phyloP scores from a whole-genome alignment of 2,329 filamentous ascomycete species.

The Rachicladosporium sp. region DNA sequence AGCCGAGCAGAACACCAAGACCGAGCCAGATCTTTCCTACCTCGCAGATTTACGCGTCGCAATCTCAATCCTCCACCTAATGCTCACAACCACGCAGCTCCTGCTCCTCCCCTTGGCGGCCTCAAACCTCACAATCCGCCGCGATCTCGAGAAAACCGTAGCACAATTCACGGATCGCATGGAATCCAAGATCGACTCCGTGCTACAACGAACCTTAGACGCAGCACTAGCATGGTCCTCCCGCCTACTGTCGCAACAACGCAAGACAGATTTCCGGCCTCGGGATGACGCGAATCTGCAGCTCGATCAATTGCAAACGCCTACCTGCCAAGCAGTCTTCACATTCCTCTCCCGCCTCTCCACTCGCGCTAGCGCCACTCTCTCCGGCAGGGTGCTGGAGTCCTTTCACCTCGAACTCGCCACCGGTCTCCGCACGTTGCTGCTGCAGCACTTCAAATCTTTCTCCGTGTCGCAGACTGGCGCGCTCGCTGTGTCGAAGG shows the following conservation, averaged over 20 bases:
- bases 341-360: constrained; percentile 61
- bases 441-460: constrained; percentile 89
- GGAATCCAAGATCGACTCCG: constrained; percentile 68
- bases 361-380: constrained; percentile 49
- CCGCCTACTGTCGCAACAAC: constrained; percentile 62
- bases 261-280: constrained; percentile 84
- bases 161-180: constrained; percentile 61
- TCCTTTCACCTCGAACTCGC: constrained; percentile 76
- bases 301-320: constrained; percentile 59
- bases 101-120: constrained; percentile 83
- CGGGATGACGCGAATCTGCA: constrained; percentile 65
- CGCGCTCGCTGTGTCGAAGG: constrained; percentile 88
- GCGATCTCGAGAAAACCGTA: constrained; percentile 77
- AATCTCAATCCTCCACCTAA: constrained; percentile 81
- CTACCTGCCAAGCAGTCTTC: constrained; percentile 70
- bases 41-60: constrained; percentile 66
- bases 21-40: constrained; percentile 78
- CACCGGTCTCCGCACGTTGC: constrained; percentile 59
- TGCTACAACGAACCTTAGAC: constrained; percentile 57
- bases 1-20: constrained; percentile 61
- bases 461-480: constrained; percentile 89
- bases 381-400: constrained; percentile 75
- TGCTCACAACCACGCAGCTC: constrained; percentile 82
- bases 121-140: constrained; percentile 76
- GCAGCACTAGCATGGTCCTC: constrained; percentile 65